Evolutionary conservation across 306 rosid genomes (phyloP), one percentile per base, ranked within the genome.

Genomic region (Luffa aegyptiaca): DNA sequence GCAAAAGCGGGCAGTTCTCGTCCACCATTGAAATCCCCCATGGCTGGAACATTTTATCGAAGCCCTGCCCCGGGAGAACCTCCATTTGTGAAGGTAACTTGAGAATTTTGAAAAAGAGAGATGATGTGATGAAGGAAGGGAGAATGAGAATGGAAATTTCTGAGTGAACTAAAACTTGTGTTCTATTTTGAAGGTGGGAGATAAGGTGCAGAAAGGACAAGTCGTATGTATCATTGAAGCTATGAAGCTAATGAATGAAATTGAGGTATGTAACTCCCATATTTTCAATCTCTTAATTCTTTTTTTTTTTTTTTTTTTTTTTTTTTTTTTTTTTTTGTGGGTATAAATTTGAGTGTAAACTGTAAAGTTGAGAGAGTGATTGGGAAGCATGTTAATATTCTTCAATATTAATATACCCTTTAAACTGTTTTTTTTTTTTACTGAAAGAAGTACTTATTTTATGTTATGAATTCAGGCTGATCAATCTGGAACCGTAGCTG

Each of bases 171-270:
- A 14, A 16, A 49, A 62, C 66, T 10, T 5, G 5, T 71, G 57
- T 9, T 11, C 14, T 52, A n/a, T 75, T 37, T 12, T 39, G 33
- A 33, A 94, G 98, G 97, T 94, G 31, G 98, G 98, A 80, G 97
- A 92, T 77, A 89, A 90, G 80, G 98, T 94, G 79, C 89, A 91
- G 88, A 92, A 94, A 84, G 98, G 98, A 41, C 97, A 94, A 83
- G 88, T 88, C 35, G 2, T 94, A 45, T 94, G 98, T 87, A 94
- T 94, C 72, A 85, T 94, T 75, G 98, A 94, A 87, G 98, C 97
- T 80, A 94, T 94, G 98, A 94, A 94, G 84, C 84, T 94, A 84
- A 91, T 94, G 98, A 94, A 94, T 81, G 98, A 94, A 81, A 91
- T 94, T 77, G 98, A 94, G 89, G 98, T 94, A 85, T 56, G 80